Conservation (phyloP, 176 grass and related monocot species). For the Rhynchospora tenuis region DNA sequence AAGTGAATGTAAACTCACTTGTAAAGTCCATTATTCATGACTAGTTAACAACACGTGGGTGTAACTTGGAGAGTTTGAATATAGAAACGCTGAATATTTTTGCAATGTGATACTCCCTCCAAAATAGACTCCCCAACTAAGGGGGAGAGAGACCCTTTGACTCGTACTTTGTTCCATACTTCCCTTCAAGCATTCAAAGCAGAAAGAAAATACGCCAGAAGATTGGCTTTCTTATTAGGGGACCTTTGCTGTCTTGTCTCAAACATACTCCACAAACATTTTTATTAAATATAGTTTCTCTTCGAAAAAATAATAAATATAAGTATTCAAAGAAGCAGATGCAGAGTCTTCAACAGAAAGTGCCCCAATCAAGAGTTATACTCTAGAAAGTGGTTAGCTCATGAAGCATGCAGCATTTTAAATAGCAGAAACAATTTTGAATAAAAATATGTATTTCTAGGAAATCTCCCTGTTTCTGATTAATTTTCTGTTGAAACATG, state of each 20-base stretch:
- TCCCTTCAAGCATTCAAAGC: neutral
- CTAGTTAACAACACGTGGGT: neutral
- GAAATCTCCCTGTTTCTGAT: too few relatives aligned
- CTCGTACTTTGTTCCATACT: conserved; percentile 15
- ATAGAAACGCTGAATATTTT: neutral
- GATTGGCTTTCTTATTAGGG: conserved; percentile 6
- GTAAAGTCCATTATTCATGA: neutral
- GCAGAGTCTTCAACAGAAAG: neutral
- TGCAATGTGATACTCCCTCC: neutral
- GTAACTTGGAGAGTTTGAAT: neutral
- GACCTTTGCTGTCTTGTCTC: neutral
- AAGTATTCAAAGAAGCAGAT: neutral
- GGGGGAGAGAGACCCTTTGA: neutral
- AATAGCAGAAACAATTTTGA: neutral
- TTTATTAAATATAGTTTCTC: neutral
- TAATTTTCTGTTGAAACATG: neutral
- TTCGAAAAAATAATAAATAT: neutral
- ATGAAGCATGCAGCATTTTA: neutral
- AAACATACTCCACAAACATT: neutral
- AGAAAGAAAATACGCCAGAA: neutral
- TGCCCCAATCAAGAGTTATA: neutral
- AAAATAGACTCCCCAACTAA: conserved; percentile 10
- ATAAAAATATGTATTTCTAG: neutral
- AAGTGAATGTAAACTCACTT: neutral
- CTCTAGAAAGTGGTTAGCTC: neutral